phyloP scores from a whole-genome alignment of 331 rosid species.

The Telfairia occidentalis region DNA sequence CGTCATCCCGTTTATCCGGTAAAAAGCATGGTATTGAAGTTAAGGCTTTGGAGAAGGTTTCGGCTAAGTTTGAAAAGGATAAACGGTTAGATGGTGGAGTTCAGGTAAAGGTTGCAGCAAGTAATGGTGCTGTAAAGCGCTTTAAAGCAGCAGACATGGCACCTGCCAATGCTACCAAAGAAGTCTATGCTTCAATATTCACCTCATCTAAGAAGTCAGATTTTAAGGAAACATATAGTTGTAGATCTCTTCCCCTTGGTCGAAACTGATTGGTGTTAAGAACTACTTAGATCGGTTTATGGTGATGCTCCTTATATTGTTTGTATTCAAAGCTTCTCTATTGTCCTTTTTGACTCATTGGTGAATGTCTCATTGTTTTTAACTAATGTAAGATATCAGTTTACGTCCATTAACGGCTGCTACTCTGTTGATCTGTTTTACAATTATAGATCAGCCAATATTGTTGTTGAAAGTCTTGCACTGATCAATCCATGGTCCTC shows the following conservation, averaged over 20 bases:
- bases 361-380: not conserved
- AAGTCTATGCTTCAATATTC: constrained; percentile 80
- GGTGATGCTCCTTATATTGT: not conserved
- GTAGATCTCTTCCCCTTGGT: constrained; percentile 93
- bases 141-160: constrained; percentile 61
- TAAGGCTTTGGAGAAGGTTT: constrained; percentile 45
- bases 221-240: constrained; percentile 62
- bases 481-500: not conserved
- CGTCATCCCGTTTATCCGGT: constrained; percentile 44
- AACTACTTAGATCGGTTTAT: not conserved
- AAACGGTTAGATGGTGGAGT: constrained; percentile 37
- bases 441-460: not conserved
- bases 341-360: not conserved
- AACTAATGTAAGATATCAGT: not conserved
- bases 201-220: constrained; percentile 72
- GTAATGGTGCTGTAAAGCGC: constrained; percentile 42
- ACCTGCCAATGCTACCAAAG: constrained; percentile 66
- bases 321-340: not conserved
- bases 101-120: constrained; percentile 29
- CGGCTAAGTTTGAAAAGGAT: constrained; percentile 31
- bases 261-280: constrained; percentile 42
- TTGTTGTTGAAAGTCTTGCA: not conserved
- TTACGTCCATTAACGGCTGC: not conserved
- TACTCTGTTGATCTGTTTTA: not conserved
- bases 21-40: constrained; percentile 54